These are phyloP conservation scores for Wickerhamomyces canadensis DNA, from an alignment of 805 yeast species.

Conservation along the genomic window DNA sequence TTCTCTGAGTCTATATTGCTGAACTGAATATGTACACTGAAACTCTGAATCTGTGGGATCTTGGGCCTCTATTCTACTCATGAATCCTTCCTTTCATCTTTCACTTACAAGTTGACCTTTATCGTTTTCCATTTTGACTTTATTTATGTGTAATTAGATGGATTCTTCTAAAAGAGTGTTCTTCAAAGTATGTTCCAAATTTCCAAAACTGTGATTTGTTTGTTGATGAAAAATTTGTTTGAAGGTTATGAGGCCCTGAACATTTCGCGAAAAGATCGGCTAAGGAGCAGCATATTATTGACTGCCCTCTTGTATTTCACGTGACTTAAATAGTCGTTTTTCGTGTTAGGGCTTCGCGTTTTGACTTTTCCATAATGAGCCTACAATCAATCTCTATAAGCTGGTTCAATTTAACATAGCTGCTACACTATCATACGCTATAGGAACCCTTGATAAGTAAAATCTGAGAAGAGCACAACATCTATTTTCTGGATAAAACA, in stretches of 20 bases:
- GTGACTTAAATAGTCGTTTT: constrained; percentile 1
- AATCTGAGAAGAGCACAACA: too few species aligned
- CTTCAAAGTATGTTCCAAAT: constrained; percentile 4
- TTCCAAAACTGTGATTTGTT: too few species aligned
- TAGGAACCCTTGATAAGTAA: too few species aligned
- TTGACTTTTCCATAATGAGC: too few species aligned
- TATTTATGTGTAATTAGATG: constrained; percentile 8
- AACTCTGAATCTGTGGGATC: too few species aligned
- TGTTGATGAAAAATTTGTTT: constrained; percentile 13
- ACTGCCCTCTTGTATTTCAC: constrained; percentile 7
- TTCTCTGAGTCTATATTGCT: too few species aligned
- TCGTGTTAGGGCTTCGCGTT: too few species aligned
- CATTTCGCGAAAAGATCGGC: neutral
- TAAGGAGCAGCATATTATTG: neutral
- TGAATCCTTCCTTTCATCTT: neutral
- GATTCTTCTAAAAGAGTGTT: neutral
- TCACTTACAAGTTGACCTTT: constrained; percentile 97
- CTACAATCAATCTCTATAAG: too few species aligned
- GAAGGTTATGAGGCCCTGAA: constrained; percentile 1
- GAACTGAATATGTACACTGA: too few species aligned
- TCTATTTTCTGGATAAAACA: constrained; percentile 40
- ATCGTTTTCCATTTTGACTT: constrained; percentile 96
- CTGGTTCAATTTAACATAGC: too few species aligned
- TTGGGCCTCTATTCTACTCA: neutral
- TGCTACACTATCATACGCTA: too few species aligned